Conservation (phyloP, 352 stramenopile genomes). For the Phytophthora melonis region DNA sequence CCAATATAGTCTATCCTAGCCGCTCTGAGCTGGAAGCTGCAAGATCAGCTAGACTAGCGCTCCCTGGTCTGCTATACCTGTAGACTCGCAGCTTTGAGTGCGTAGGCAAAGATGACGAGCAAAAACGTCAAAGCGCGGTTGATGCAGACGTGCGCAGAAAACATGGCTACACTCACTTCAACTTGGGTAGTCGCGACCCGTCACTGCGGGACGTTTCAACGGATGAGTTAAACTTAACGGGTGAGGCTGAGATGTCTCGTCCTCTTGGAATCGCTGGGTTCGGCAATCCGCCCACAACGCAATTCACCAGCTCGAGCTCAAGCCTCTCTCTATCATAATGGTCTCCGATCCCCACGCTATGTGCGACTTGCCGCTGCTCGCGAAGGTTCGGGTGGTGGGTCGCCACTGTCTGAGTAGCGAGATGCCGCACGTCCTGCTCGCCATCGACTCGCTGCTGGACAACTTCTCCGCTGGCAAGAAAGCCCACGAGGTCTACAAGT, state of each 20-base stretch:
- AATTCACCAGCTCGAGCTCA: slow-evolving; percentile 26
- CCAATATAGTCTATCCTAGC: too few species aligned
- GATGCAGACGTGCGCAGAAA: neutral
- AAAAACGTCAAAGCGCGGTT: slow-evolving; percentile 18
- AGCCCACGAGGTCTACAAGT: slow-evolving; percentile 31
- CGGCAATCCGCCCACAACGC: slow-evolving; percentile 23
- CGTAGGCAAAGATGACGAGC: slow-evolving; percentile 8
- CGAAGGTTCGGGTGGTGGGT: slow-evolving; percentile 23
- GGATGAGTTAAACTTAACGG: slow-evolving; percentile 13
- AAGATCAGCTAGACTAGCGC: too few species aligned
- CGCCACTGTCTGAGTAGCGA: slow-evolving; percentile 27
- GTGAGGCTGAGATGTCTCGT: slow-evolving; percentile 15
- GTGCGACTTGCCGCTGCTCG: slow-evolving; percentile 32
- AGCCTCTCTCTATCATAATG: slow-evolving; percentile 16
- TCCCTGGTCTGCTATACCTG: neutral
- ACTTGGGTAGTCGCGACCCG: slow-evolving; percentile 5
- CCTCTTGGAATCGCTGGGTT: neutral
- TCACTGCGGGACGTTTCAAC: slow-evolving; percentile 12
- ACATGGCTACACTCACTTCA: slow-evolving; percentile 31
- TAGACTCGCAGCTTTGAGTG: neutral
- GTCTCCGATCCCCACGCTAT: slow-evolving; percentile 10
- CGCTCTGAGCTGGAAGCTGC: neutral
- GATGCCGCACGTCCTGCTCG: slow-evolving; percentile 31
- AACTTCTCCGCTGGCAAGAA: slow-evolving; percentile 30
- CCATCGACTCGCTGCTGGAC: slow-evolving; percentile 34